A percentile compares a stretch with the other conserved stretches of the same genome.
phyloP scores from a whole-genome alignment of 2,329 filamentous ascomycete species.

The Nannizzia gypsea region DNA sequence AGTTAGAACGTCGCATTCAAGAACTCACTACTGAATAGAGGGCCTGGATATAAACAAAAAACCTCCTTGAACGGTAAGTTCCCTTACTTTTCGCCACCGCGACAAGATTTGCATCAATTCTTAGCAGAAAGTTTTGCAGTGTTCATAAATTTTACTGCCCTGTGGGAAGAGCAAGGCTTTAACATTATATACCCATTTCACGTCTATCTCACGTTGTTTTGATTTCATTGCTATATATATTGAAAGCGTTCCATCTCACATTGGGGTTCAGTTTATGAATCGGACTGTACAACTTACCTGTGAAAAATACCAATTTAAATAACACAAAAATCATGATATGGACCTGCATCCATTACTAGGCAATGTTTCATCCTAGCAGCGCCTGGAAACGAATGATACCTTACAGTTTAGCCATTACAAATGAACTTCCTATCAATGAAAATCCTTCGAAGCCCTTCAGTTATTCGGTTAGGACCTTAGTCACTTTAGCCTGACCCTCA shows the following conservation, averaged over 20 bases:
- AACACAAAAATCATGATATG: neutral
- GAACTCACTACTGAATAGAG: slow-evolving; percentile 51
- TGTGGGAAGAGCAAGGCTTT: neutral
- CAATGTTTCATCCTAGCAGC: neutral
- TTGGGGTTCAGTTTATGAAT: neutral
- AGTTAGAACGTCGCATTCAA: slow-evolving; percentile 70
- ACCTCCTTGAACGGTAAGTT: neutral
- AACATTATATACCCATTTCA: neutral
- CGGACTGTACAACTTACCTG: neutral
- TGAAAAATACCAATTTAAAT: neutral
- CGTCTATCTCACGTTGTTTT: neutral
- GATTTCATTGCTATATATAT: neutral
- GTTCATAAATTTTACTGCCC: neutral
- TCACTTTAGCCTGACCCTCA: neutral
- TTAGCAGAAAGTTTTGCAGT: too few relatives aligned
- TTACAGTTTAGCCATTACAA: neutral
- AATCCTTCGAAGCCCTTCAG: neutral
- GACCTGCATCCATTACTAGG: neutral
- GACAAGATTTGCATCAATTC: too few relatives aligned
- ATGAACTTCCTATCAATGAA: neutral
- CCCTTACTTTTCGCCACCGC: neutral
- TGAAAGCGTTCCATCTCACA: neutral
- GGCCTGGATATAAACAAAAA: neutral
- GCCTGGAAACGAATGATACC: neutral
- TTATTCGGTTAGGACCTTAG: neutral